Evolutionary conservation across 768 basidiomycete species (phyloP).

Genomic region (Mycena polygramma): DNA sequence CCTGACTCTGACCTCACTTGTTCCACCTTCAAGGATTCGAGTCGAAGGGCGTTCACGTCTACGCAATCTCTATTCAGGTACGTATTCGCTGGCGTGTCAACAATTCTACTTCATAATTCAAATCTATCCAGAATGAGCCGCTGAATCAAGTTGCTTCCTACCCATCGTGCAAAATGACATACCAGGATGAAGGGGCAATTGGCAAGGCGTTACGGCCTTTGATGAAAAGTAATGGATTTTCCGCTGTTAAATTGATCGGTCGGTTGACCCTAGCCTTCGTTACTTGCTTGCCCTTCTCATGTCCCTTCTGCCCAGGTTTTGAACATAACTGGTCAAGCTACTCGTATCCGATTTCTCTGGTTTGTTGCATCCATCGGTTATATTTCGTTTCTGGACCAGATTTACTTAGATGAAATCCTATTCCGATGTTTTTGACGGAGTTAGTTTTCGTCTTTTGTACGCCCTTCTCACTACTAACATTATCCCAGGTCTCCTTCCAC

Average conservation of each 20-base stretch:
- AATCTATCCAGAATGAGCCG: constrained; percentile 5
- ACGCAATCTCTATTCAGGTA: constrained; percentile 21
- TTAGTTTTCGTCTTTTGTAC: not conserved
- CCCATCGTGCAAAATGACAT: constrained; percentile 25
- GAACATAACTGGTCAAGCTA: constrained; percentile 21
- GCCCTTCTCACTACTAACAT: no score
- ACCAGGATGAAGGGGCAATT: constrained; percentile 21
- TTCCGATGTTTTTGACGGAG: constrained; percentile 9
- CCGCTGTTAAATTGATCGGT: constrained; percentile 21
- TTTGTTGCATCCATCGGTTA: not conserved
- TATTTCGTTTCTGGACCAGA: not conserved
- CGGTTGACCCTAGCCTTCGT: not conserved
- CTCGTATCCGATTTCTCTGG: constrained; percentile 15
- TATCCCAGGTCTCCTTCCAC: no score
- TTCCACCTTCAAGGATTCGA: constrained; percentile 19
- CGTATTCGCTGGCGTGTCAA: not conserved
- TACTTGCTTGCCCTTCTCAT: not conserved
- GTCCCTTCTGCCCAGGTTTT: not conserved
- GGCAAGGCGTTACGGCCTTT: constrained; percentile 6
- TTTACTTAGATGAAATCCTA: constrained; percentile 13
- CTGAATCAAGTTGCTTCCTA: not conserved
- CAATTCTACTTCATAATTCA: not conserved
- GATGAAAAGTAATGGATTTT: constrained; percentile 16
- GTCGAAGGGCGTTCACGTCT: constrained; percentile 1
- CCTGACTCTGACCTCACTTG: no score